Conservation (phyloP, 202 grass and related monocot species). For the Dendrocalamus latiflorus region DNA sequence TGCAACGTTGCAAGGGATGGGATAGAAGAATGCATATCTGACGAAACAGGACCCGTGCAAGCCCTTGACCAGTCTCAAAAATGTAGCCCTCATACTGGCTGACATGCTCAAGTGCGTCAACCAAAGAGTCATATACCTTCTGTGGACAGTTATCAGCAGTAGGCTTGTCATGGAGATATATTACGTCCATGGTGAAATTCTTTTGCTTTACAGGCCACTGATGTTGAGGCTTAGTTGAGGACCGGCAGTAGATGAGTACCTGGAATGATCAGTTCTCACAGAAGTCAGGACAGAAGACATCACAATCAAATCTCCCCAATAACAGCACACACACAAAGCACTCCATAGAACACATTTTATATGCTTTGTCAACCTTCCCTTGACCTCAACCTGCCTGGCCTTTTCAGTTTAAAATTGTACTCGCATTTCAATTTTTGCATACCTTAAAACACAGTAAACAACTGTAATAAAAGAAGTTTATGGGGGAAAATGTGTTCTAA, state of each 20-base stretch:
- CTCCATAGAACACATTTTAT: not conserved
- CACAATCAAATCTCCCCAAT: not conserved
- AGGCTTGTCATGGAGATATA: conserved; percentile 94
- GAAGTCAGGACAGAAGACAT: conserved; percentile 4
- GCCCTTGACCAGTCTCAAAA: conserved; percentile 76
- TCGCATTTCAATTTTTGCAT: not conserved
- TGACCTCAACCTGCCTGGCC: not conserved
- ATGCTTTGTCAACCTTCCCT: not conserved
- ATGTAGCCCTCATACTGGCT: conserved; percentile 91
- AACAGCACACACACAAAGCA: not conserved
- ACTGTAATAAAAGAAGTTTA: not conserved
- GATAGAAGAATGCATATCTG: conserved; percentile 68
- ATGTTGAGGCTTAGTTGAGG: conserved; percentile 68
- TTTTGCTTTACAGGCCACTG: conserved; percentile 74
- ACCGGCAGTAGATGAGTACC: conserved; percentile 93
- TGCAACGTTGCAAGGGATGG: conserved; percentile 72
- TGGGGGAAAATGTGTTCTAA: no score
- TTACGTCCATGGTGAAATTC: conserved; percentile 76
- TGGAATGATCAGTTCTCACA: conserved; percentile 20
- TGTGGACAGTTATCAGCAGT: conserved; percentile 78
- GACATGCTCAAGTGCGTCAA: conserved; percentile 85
- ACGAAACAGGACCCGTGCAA: conserved; percentile 63
- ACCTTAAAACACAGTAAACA: not conserved
- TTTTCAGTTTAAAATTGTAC: not conserved
- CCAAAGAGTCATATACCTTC: conserved; percentile 74